These are phyloP conservation scores for Flaveria linearis DNA, from an alignment of 129 eudicot species.

Conservation along the genomic window DNA sequence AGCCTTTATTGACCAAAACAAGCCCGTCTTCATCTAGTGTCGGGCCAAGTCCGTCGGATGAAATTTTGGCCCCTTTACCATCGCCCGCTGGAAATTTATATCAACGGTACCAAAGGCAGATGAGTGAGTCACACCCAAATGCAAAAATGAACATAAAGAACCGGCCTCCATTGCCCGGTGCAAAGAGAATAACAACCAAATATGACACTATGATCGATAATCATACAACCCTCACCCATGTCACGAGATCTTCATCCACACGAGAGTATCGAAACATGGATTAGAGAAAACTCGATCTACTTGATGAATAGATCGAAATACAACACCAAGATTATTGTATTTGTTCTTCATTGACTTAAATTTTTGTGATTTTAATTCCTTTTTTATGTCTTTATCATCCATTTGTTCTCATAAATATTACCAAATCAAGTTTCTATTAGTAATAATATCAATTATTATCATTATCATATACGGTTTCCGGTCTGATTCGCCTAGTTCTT, in stretches of 20 bases:
- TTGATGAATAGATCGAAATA: slow-evolving; percentile 33
- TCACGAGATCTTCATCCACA: slow-evolving; percentile 59
- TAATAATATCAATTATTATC: not conserved
- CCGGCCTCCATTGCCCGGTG: slow-evolving; percentile 51
- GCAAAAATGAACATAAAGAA: slow-evolving; percentile 47
- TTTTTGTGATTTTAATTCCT: slow-evolving; percentile 22
- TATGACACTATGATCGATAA: slow-evolving; percentile 29
- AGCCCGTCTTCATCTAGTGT: slow-evolving; percentile 32
- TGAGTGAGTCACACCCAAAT: slow-evolving; percentile 44
- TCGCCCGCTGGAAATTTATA: slow-evolving; percentile 23
- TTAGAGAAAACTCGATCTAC: slow-evolving; percentile 31
- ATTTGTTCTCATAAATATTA: slow-evolving; percentile 4
- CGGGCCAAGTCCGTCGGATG: slow-evolving; percentile 23
- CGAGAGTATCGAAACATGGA: slow-evolving; percentile 51
- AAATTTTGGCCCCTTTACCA: slow-evolving; percentile 32
- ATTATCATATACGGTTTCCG: not conserved
- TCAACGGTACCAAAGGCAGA: slow-evolving; percentile 39
- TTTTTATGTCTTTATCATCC: not conserved
- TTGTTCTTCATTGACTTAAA: not conserved
- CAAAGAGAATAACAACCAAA: slow-evolving; percentile 36
- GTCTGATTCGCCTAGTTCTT: too few relatives aligned
- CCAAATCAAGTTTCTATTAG: not conserved
- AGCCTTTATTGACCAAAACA: slow-evolving; percentile 24
- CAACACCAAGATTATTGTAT: slow-evolving; percentile 21
- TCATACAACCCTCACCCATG: slow-evolving; percentile 33